Percentiles rank a stretch among this genome's conserved stretches.
Evolutionary conservation across 1,284 basidiomycete genomes (phyloP).

Genomic region (Rhodotorula sp.): DNA sequence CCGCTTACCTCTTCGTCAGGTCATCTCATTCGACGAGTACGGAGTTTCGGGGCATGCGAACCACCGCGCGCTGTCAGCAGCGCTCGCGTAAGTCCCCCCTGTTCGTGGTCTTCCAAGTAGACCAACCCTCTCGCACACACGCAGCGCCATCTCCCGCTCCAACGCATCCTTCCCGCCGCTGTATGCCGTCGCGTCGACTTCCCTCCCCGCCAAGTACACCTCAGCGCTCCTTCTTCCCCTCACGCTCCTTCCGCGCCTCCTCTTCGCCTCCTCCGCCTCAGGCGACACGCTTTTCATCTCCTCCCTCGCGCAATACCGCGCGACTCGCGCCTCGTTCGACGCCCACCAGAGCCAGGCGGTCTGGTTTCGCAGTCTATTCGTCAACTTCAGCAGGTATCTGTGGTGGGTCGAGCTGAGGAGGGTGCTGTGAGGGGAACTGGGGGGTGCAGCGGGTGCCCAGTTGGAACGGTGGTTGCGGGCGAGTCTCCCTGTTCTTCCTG

Average conservation of each 20-base stretch:
- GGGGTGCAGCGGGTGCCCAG: too few relatives aligned
- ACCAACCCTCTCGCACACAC: not conserved
- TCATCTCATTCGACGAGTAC: constrained; percentile 82
- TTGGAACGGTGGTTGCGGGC: too few relatives aligned
- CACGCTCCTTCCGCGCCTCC: constrained; percentile 51
- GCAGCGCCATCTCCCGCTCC: not conserved
- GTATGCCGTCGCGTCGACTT: constrained; percentile 20
- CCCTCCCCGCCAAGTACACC: constrained; percentile 26
- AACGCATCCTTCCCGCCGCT: constrained; percentile 8
- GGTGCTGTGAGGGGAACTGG: not conserved
- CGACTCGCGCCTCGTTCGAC: constrained; percentile 69
- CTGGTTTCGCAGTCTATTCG: constrained; percentile 88
- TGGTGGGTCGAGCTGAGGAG: constrained; percentile 77
- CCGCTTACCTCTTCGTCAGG: constrained; percentile 55
- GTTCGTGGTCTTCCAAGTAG: too few relatives aligned
- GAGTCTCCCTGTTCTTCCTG: too few relatives aligned
- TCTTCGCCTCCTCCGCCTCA: constrained; percentile 56
- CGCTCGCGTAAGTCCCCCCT: constrained; percentile 9
- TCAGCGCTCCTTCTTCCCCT: constrained; percentile 46
- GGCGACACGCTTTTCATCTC: constrained; percentile 34
- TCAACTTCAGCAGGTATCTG: constrained; percentile 83
- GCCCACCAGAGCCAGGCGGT: constrained; percentile 74
- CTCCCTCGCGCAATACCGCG: constrained; percentile 55
- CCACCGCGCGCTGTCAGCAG: constrained; percentile 70
- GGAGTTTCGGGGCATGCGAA: constrained; percentile 90